Conservation (phyloP, 257 asterid species). For the Lantana camara region DNA sequence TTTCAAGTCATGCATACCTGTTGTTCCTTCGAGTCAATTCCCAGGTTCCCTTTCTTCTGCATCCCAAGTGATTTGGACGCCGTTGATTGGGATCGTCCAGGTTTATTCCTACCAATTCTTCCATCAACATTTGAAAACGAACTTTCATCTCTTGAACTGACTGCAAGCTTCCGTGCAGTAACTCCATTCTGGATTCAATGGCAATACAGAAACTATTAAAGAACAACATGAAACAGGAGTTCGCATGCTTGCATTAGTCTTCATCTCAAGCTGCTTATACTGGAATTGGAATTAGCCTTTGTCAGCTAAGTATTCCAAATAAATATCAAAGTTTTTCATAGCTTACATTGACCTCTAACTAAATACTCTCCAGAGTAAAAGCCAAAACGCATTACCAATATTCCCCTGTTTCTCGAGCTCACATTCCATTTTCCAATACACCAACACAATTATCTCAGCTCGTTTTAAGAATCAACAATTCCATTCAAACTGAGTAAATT, state of each 20-base stretch:
- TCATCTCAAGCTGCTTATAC: not conserved
- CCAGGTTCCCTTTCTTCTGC: constrained; percentile 63
- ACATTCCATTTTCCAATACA: constrained; percentile 2
- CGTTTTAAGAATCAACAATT: not conserved
- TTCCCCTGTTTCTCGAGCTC: not conserved
- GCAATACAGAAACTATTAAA: not conserved
- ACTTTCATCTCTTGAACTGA: constrained; percentile 43
- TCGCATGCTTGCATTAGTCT: not conserved
- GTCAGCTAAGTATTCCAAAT: not conserved
- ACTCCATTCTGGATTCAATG: constrained; percentile 34
- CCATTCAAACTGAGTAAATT: not conserved
- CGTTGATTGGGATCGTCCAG: constrained; percentile 45
- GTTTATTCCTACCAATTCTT: constrained; percentile 36
- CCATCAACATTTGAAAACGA: constrained; percentile 45
- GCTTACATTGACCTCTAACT: not conserved
- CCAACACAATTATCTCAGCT: not conserved
- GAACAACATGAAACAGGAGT: not conserved
- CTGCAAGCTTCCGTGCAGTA: constrained; percentile 34
- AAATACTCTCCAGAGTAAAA: not conserved
- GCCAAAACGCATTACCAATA: not conserved
- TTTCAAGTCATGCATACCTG: constrained; percentile 42
- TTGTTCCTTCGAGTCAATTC: constrained; percentile 50
- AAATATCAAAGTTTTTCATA: constrained; percentile 1
- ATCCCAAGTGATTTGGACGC: constrained; percentile 46
- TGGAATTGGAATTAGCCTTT: not conserved